A percentile compares a stretch with the other conserved stretches of the same genome.
phyloP scores from a whole-genome alignment of 257 asterid genomes.

The Ilex asprella region DNA sequence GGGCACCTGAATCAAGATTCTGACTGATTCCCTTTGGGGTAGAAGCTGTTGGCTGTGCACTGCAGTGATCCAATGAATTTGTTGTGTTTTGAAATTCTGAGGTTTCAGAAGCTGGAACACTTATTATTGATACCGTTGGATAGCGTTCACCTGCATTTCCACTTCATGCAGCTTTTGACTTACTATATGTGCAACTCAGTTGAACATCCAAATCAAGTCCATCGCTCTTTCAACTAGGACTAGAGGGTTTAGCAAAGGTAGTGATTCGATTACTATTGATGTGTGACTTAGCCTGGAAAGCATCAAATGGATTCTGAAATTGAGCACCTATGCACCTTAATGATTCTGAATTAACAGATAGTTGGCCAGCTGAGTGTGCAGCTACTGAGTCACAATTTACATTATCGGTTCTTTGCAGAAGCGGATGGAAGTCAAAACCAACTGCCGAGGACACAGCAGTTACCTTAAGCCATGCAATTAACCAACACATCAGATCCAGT shows the following conservation, averaged over 20 bases:
- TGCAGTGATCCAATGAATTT: conserved; percentile 18
- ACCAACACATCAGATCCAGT: too few relatives aligned
- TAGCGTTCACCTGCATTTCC: conserved; percentile 17
- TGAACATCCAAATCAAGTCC: conserved; percentile 71
- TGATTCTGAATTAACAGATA: conserved; percentile 26
- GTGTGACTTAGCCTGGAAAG: conserved; percentile 18
- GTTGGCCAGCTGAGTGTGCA: conserved; percentile 26
- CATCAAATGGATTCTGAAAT: conserved; percentile 20
- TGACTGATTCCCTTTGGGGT: conserved; percentile 23
- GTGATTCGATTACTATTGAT: conserved; percentile 21
- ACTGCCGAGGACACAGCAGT: conserved; percentile 18
- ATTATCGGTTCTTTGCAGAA: conserved; percentile 60
- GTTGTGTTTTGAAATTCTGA: conserved; percentile 18
- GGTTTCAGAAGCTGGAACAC: conserved; percentile 18
- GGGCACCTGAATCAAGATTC: conserved; percentile 28
- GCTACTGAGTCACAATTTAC: conserved; percentile 25
- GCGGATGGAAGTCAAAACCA: conserved; percentile 78
- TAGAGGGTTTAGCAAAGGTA: conserved; percentile 18
- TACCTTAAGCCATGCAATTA: too few relatives aligned
- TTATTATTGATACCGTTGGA: conserved; percentile 15
- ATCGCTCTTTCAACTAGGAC: conserved; percentile 32
- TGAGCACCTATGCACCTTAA: conserved; percentile 29
- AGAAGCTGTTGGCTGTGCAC: conserved; percentile 12
- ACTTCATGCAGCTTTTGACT: conserved; percentile 28
- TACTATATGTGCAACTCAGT: conserved; percentile 51